Base-by-base conservation (phyloP, 768 basidiomycete genomes). In the Leccinum boreale region DNA sequence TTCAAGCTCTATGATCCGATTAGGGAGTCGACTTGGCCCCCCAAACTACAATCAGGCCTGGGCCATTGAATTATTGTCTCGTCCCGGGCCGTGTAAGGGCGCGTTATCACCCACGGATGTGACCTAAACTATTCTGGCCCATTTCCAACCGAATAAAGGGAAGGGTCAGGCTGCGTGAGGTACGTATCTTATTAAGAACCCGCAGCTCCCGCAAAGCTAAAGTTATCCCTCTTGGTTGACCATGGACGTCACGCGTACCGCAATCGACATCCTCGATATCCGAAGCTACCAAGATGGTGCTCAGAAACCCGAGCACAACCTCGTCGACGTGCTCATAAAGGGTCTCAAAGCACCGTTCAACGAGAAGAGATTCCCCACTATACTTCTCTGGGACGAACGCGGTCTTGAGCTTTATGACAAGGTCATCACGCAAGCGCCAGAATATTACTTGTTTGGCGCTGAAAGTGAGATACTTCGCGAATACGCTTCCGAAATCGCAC, bases 381-480 rank as follows among this genome's bases (percentile, higher is more conserved):
- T 92, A 70, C 79, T 94, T 11, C 78, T 97, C 7, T 98, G 98
- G 74, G 85, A 94, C 62, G 89, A 95, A 66, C 79, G 76, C n/a
- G 97, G 97, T 0, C 78, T 99, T 54, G 80, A 85, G 71, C 78
- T 94, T 15, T 96, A 93, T 75, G 93, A 95, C 74, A 79, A 83
- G 42, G 89, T 95, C 50, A 94, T 92, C 2, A 88, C 87, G 8
- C 75, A 84, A 29, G 87, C 81, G 1, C 77, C 81, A 10, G 89
- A 93, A 65, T 99, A 99, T 70, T 98, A 98, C 70, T 79, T 94
- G 33, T 99, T 95, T 71, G 73, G 78, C 3, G 91, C 92, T 0
- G 97, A 98, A 73, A 87, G 95, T 67, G 81, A 85, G 58, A 90
- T 99, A 57, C 77, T 98, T 60, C 86, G 84, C 73, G 76, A 69